These are phyloP conservation scores for Ogataea degrootiae DNA, from an alignment of 805 yeast genomes.

Conservation along the genomic window DNA sequence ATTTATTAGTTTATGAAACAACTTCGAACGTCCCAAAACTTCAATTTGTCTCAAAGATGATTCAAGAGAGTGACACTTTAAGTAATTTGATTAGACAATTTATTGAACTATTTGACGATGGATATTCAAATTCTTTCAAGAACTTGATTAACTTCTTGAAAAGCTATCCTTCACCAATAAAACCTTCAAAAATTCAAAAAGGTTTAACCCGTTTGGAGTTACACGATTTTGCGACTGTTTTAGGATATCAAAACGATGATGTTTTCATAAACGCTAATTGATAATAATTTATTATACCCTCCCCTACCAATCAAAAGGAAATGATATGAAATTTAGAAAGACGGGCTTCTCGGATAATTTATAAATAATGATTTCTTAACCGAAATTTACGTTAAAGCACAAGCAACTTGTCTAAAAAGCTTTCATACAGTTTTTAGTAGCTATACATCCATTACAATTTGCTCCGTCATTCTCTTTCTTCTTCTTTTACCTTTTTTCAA, in stretches of 20 bases:
- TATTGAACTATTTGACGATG: slow-evolving; percentile 31
- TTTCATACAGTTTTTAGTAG: too few species aligned
- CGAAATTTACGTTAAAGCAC: too few species aligned
- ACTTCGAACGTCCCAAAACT: slow-evolving; percentile 8
- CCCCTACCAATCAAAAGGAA: too few species aligned
- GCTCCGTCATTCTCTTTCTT: too few species aligned
- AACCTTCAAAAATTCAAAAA: slow-evolving; percentile 28
- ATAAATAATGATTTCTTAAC: too few species aligned
- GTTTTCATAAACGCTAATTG: background rate
- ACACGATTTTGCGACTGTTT: slow-evolving; percentile 9
- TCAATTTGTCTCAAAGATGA: slow-evolving; percentile 12
- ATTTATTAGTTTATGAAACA: slow-evolving; percentile 11
- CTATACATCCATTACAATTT: too few species aligned
- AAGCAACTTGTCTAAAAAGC: too few species aligned
- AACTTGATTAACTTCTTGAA: slow-evolving; percentile 24
- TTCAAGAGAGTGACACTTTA: slow-evolving; percentile 23
- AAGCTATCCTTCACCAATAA: slow-evolving; percentile 29
- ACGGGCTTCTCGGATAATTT: too few species aligned
- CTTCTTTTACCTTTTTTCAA: too few species aligned
- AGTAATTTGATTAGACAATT: slow-evolving; percentile 29
- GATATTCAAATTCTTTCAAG: slow-evolving; percentile 25
- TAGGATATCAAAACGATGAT: slow-evolving; percentile 8
- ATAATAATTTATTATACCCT: too few species aligned
- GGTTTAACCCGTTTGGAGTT: slow-evolving; percentile 24
- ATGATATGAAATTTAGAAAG: too few species aligned